phyloP scores from a whole-genome alignment of 441 rosid species.

The Croton setiger region DNA sequence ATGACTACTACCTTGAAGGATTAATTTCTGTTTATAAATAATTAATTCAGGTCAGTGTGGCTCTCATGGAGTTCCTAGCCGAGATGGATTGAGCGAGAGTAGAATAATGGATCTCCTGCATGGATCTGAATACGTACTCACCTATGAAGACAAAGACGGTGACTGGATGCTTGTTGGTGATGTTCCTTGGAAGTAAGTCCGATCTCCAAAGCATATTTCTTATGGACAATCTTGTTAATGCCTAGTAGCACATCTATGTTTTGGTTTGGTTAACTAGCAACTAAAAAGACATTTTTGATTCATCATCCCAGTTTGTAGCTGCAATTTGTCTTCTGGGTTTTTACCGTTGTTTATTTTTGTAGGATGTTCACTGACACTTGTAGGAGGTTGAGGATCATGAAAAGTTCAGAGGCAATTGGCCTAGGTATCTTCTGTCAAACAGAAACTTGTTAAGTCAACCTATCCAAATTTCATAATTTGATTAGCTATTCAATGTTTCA shows the following conservation, averaged over 20 bases:
- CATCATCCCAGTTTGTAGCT: neutral
- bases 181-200: conserved; percentile 90
- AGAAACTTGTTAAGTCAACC: neutral
- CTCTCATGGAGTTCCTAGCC: conserved; percentile 44
- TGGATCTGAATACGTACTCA: conserved; percentile 75
- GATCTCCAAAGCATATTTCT: conserved; percentile 3
- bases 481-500: neutral
- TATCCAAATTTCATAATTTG: neutral
- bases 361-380: conserved; percentile 71
- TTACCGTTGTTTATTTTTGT: conserved; percentile 19
- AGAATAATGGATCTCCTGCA: conserved; percentile 59
- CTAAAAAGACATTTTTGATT: neutral
- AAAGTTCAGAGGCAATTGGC: conserved; percentile 73
- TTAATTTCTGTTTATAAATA: conserved; percentile 13
- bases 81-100: conserved; percentile 54
- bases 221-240: neutral
- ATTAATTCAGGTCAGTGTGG: conserved; percentile 52
- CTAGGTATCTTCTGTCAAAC: conserved; percentile 40
- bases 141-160: conserved; percentile 79
- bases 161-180: conserved; percentile 95
- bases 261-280: conserved; percentile 1
- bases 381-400: conserved; percentile 71
- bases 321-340: neutral
- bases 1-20: neutral
- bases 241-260: neutral